These are phyloP conservation scores for Myriangium duriaei DNA, from an alignment of 2,329 filamentous ascomycete species.

Conservation along the genomic window DNA sequence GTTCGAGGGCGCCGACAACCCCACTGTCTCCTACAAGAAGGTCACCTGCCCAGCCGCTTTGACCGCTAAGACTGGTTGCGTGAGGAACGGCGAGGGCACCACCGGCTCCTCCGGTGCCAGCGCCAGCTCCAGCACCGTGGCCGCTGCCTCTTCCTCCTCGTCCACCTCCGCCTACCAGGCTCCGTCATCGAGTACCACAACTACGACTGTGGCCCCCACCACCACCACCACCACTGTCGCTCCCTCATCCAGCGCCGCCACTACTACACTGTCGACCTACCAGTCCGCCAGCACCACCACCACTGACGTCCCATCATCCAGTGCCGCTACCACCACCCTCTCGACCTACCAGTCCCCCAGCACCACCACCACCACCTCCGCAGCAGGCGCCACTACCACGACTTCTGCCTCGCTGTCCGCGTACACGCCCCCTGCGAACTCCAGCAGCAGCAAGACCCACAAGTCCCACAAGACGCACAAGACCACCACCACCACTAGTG, in stretches of 20 bases:
- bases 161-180: conserved; percentile 7
- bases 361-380: background rate
- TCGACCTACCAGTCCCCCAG: background rate
- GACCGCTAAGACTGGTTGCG: conserved; percentile 33
- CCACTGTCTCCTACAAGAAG: conserved; percentile 28
- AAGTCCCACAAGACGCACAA: background rate
- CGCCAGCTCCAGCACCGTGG: conserved; percentile 6
- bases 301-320: background rate
- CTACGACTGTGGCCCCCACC: background rate
- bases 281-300: background rate
- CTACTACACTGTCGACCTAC: too few relatives aligned
- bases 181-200: conserved; percentile 5
- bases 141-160: conserved; percentile 9
- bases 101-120: conserved; percentile 9
- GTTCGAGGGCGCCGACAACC: conserved; percentile 49
- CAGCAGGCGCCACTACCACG: background rate
- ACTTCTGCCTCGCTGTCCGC: too few relatives aligned
- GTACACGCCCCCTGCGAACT: background rate
- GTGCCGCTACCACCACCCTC: background rate
- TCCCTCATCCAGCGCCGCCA: conserved; percentile 1
- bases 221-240: background rate
- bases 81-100: conserved; percentile 16
- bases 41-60: conserved; percentile 43
- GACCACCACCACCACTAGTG: background rate
- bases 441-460: background rate